Evolutionary conservation across 139 green algal species (phyloP).

Genomic region (Coelastrella sp.): DNA sequence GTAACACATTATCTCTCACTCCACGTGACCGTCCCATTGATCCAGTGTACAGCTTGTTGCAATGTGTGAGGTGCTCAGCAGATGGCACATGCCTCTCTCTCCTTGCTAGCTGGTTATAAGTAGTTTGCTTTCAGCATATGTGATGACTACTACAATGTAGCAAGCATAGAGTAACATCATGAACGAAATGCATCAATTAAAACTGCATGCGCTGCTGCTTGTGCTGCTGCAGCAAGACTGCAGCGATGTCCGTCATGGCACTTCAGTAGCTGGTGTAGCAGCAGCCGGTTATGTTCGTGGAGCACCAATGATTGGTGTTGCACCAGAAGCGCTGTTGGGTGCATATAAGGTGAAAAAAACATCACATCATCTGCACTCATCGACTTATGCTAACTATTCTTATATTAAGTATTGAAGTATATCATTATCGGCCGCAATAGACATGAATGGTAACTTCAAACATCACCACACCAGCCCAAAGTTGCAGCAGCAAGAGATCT

Average conservation of each 20-base stretch:
- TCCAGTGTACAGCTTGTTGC: too few relatives aligned
- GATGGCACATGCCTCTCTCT: background rate
- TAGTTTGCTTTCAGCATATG: background rate
- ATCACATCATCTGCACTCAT: too few relatives aligned
- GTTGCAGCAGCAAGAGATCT: background rate
- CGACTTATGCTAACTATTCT: too few relatives aligned
- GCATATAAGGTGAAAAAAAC: constrained; percentile 4
- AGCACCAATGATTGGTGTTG: constrained; percentile 24
- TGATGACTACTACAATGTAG: too few relatives aligned
- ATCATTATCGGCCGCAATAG: too few relatives aligned
- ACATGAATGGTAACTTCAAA: too few relatives aligned
- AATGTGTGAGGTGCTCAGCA: too few relatives aligned
- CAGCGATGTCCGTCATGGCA: constrained; percentile 12
- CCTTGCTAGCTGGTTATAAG: too few relatives aligned
- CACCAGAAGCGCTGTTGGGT: constrained; percentile 18
- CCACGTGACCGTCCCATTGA: background rate
- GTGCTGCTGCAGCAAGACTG: constrained; percentile 27
- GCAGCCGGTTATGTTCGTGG: constrained; percentile 20
- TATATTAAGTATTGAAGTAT: too few relatives aligned
- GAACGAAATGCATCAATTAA: too few relatives aligned
- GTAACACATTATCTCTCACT: background rate
- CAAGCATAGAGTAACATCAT: too few relatives aligned
- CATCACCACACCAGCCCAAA: too few relatives aligned
- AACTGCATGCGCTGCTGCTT: background rate
- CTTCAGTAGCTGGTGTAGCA: constrained; percentile 16